Base-by-base conservation (phyloP, 2,329 filamentous ascomycete genomes). In the Dendrostoma leiphaemia region DNA sequence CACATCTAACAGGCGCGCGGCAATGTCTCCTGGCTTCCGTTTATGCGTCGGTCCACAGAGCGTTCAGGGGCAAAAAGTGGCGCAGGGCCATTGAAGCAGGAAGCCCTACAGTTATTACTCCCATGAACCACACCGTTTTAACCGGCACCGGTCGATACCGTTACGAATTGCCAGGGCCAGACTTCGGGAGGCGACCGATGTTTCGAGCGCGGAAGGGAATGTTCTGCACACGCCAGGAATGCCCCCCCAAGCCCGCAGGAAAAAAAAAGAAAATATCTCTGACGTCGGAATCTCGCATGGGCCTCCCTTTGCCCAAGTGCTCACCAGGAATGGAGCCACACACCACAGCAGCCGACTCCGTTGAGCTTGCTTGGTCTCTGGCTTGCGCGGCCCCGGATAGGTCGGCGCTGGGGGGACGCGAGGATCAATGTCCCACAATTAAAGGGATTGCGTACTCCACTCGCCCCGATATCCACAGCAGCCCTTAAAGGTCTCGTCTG, bases 401-500 rank as follows among this genome's bases (percentile, higher is more conserved):
- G 48, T 37, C 48, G 48, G 21, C 48, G 21, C 10, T n/a, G n/a
- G 37, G 21, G n/a, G 37, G 48, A 50, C 29, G 44, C 48, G 37
- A 44, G 48, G 28, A 51, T 35, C 9, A 6, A 1, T 17, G 48
- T 19, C 38, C 48, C 48, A 51, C 48, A 51, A 24, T 43, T 37
- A 51, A n/a, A 51, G 40, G 48, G 48, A 51, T 51, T 51, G 37
- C 48, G 37, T 43, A 44, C 38, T n/a, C 48, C 48, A 51, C 48
- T 15, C 6, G n/a, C 4, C 13, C 17, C 9, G 24, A 21, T 29
- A 13, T 31, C 24, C 26, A 31, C n/a, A 21, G 13, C 44, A 26
- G 44, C 44, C 53, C 41, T 55, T 55, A 51, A 55, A 55, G 37
- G 40, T 32, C n/a, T n/a, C n/a, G n/a, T n/a, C 41, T 41, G 4